These are phyloP conservation scores for Hansfordia pulvinata DNA, from an alignment of 2,329 filamentous ascomycete genomes.

Conservation along the genomic window DNA sequence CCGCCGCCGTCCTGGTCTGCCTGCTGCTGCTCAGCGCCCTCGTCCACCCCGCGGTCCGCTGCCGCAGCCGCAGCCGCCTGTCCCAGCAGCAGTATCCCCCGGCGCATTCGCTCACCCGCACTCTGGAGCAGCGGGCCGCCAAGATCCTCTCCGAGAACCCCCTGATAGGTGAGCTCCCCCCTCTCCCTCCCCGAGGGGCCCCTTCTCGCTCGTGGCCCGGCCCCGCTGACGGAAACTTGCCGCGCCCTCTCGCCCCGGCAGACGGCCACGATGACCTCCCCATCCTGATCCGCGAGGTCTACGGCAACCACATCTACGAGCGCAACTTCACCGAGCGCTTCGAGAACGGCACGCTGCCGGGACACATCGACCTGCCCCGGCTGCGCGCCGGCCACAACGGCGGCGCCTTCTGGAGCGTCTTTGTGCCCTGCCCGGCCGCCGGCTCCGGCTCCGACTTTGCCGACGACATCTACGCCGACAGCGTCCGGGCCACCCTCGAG, in stretches of 20 bases:
- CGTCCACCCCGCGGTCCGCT: too few relatives aligned
- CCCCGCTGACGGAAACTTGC: neutral
- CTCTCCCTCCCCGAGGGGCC: neutral
- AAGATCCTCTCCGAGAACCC: neutral
- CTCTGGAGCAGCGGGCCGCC: constrained; percentile 1
- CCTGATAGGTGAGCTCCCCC: neutral
- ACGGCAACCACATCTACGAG: constrained; percentile 66
- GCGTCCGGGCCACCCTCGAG: constrained; percentile 54
- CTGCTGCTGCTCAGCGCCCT: too few relatives aligned
- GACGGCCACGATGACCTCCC: constrained; percentile 88
- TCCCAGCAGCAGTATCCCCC: too few relatives aligned
- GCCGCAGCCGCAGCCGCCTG: too few relatives aligned
- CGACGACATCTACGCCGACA: constrained; percentile 53
- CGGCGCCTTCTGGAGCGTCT: constrained; percentile 92
- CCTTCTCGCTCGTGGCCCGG: too few relatives aligned
- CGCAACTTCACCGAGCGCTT: constrained; percentile 64
- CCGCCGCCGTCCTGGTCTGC: too few relatives aligned
- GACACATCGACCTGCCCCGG: constrained; percentile 70
- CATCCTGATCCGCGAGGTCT: constrained; percentile 52
- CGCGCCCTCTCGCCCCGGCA: constrained; percentile 17
- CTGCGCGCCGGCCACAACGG: constrained; percentile 59
- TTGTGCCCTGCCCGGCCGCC: constrained; percentile 59
- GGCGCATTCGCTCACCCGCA: neutral
- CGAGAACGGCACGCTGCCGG: constrained; percentile 49
- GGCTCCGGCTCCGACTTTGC: constrained; percentile 62